Percentiles rank a stretch among this genome's conserved stretches.
Conservation (phyloP, 768 basidiomycete genomes). For the Infundibulicybe gibba region DNA sequence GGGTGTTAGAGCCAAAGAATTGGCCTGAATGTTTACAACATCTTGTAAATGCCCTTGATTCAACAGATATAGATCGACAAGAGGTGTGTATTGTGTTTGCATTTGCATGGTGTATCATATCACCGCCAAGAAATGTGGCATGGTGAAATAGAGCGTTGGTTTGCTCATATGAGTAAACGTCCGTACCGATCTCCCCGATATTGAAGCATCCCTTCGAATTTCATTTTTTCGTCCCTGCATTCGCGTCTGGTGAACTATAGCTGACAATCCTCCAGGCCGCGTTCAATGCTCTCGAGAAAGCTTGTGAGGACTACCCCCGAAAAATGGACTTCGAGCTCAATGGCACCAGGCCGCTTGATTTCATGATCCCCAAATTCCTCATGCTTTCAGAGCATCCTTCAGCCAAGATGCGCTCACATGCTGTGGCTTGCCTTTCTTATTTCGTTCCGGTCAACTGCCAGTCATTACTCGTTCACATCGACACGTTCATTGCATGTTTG, state of each 20-base stretch:
- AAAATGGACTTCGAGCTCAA: conserved; percentile 94
- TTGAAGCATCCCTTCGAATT: no score
- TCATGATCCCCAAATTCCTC: conserved; percentile 96
- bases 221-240: no score
- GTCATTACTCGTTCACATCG: conserved; percentile 88
- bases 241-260: conserved; percentile 5
- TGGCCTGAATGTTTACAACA: conserved; percentile 95
- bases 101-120: conserved; percentile 15
- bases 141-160: no score
- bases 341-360: conserved; percentile 91
- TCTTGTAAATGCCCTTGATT: conserved; percentile 78
- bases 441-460: conserved; percentile 87
- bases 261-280: conserved; percentile 55
- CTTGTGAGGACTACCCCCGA: conserved; percentile 94
- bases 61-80: conserved; percentile 69
- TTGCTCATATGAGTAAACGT: no score
- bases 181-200: no score
- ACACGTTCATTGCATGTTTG: conserved; percentile 86
- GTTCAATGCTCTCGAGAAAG: conserved; percentile 91
- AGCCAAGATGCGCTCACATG: conserved; percentile 89
- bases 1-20: conserved; percentile 82
- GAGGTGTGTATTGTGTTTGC: conserved; percentile 59
- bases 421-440: conserved; percentile 91
- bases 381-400: conserved; percentile 80
- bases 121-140: no score